These are phyloP conservation scores for Quillaja saponaria DNA, from an alignment of 306 rosid genomes.

Conservation along the genomic window DNA sequence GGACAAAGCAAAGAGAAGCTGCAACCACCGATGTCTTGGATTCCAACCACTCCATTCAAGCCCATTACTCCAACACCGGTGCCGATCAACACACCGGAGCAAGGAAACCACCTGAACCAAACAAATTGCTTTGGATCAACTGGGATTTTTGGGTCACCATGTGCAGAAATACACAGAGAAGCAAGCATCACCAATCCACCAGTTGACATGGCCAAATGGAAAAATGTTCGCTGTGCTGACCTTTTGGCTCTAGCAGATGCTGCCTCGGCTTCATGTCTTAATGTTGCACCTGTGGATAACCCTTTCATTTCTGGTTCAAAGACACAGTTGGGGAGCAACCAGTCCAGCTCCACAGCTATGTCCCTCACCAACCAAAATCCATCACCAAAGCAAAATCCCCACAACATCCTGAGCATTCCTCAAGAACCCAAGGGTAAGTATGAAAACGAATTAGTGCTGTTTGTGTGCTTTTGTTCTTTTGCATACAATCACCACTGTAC, in stretches of 20 bases:
- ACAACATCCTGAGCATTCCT: neutral
- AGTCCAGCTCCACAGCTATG: neutral
- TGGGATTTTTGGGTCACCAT: neutral
- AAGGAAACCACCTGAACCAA: neutral
- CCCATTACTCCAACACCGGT: conserved; percentile 4
- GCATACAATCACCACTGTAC: no score
- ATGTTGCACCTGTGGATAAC: conserved; percentile 4
- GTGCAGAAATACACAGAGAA: no score
- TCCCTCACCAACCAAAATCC: neutral
- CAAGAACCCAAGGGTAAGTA: conserved; percentile 32
- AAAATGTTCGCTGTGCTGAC: conserved; percentile 13
- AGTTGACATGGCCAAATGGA: no score
- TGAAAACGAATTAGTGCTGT: no score
- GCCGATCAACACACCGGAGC: neutral
- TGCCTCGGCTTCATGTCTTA: neutral
- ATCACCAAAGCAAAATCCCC: neutral
- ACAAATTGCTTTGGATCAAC: conserved; percentile 8
- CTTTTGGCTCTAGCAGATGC: conserved; percentile 31
- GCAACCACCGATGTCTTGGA: conserved; percentile 16
- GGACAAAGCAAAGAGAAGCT: conserved; percentile 3
- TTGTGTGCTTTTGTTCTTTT: no score
- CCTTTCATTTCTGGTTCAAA: conserved; percentile 1
- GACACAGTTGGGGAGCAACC: conserved; percentile 7
- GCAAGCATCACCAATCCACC: no score
- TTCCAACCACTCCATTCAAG: conserved; percentile 29